Evolutionary conservation across 2,329 filamentous ascomycete genomes (phyloP).

Genomic region (Periconia digitata): DNA sequence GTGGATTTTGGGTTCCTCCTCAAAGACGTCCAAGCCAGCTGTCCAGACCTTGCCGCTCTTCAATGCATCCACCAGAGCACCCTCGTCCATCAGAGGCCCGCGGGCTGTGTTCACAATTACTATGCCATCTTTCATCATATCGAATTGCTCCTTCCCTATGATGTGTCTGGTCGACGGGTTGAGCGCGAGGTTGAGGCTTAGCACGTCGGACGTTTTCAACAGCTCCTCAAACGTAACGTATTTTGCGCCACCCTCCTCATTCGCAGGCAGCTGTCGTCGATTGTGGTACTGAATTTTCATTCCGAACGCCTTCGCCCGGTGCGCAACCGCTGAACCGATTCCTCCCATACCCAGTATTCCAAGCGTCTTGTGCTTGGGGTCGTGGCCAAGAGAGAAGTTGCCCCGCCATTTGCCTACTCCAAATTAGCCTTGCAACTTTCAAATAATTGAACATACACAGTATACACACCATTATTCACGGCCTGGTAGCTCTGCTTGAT

Average conservation of each 20-base stretch:
- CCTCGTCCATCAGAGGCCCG: constrained; percentile 60
- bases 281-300: constrained; percentile 64
- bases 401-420: constrained; percentile 47
- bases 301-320: constrained; percentile 56
- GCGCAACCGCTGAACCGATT: constrained; percentile 55
- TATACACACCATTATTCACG: constrained; percentile 45
- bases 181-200: constrained; percentile 58
- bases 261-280: constrained; percentile 43
- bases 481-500: constrained; percentile 51
- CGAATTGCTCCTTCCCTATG: constrained; percentile 54
- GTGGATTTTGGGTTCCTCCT: constrained; percentile 59
- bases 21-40: constrained; percentile 60
- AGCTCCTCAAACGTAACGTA: constrained; percentile 61
- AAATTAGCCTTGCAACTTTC: constrained; percentile 11
- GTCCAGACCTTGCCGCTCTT: constrained; percentile 57
- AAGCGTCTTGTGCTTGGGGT: constrained; percentile 55
- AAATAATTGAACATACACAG: not conserved
- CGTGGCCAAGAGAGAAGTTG: constrained; percentile 52
- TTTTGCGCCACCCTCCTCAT: constrained; percentile 47
- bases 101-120: constrained; percentile 61
- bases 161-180: constrained; percentile 55
- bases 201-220: constrained; percentile 55
- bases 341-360: constrained; percentile 64
- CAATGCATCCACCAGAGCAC: constrained; percentile 56
- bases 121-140: constrained; percentile 58